Percentiles rank a stretch among this genome's conserved stretches.
Conservation (phyloP, 306 rosid genomes). For the Macrotyloma uniflorum region DNA sequence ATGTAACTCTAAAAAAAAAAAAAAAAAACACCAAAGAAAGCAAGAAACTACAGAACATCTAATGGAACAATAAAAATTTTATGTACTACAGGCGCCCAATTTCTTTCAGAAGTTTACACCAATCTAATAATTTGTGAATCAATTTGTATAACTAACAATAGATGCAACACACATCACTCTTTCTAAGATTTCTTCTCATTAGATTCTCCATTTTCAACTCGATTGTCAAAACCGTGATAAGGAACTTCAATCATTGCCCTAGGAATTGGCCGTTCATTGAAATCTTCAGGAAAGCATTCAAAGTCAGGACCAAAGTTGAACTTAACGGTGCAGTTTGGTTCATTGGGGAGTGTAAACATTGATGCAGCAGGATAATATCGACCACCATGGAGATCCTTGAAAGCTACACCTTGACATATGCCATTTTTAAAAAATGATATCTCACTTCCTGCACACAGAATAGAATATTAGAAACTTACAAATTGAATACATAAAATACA, state of each 20-base stretch:
- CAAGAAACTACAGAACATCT: conserved; percentile 26
- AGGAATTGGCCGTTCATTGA: conserved; percentile 65
- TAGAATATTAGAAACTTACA: conserved; percentile 31
- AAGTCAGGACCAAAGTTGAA: conserved; percentile 97
- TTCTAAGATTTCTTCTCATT: conserved; percentile 64
- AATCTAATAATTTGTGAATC: conserved; percentile 42
- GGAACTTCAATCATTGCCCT: conserved; percentile 89
- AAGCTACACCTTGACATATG: conserved; percentile 87
- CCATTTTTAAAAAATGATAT: conserved; percentile 91
- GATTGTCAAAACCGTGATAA: conserved; percentile 75
- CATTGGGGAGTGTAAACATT: conserved; percentile 90
- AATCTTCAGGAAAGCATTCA: conserved; percentile 71
- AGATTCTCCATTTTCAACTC: conserved; percentile 65
- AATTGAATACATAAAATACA: conserved; percentile 28
- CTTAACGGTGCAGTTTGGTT: conserved; percentile 84
- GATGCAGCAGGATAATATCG: conserved; percentile 96
- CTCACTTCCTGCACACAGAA: conserved; percentile 81
- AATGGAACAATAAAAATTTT: conserved; percentile 32
- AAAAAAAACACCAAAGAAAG: not conserved
- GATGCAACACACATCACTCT: conserved; percentile 25
- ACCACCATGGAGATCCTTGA: conserved; percentile 87
- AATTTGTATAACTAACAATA: conserved; percentile 1
- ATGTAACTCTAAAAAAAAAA: not conserved
- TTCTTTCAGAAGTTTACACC: conserved; percentile 46
- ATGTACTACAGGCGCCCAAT: conserved; percentile 35